phyloP scores from a whole-genome alignment of 2,329 filamentous ascomycete genomes.

The Penicillium verrucosum region DNA sequence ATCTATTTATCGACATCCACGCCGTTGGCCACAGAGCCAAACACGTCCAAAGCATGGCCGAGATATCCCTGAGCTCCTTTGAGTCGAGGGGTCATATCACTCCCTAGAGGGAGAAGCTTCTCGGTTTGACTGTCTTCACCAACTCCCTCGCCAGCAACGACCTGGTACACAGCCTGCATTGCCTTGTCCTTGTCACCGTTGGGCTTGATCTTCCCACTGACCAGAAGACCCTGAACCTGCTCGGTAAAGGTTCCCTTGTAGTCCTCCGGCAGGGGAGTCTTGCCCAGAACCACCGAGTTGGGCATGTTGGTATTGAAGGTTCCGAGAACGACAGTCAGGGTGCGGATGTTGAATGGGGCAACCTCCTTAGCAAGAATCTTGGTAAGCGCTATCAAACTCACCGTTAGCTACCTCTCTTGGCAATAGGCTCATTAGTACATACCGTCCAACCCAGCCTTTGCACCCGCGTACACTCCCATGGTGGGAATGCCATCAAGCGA shows the following conservation, averaged over 20 bases:
- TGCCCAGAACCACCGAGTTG: neutral
- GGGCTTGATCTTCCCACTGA: neutral
- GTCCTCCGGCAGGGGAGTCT: neutral
- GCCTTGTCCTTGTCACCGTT: neutral
- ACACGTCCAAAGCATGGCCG: neutral
- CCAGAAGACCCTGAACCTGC: neutral
- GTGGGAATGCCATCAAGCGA: slow-evolving; percentile 20
- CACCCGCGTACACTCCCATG: slow-evolving; percentile 28
- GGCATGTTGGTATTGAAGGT: neutral
- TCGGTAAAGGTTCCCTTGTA: neutral
- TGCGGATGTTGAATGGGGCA: neutral
- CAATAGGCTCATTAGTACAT: neutral
- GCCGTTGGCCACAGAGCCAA: neutral
- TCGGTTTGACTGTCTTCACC: neutral
- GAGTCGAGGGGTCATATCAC: neutral
- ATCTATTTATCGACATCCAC: neutral
- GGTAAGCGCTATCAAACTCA: neutral
- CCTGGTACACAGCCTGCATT: neutral
- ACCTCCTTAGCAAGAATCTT: neutral
- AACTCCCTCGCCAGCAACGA: neutral
- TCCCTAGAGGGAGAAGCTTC: neutral
- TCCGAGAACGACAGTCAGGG: neutral
- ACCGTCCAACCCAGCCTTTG: slow-evolving; percentile 31
- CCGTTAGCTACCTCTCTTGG: neutral
- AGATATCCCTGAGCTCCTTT: neutral